Percentiles rank a stretch among this genome's conserved stretches.
phyloP scores from a whole-genome alignment of 345 rosid species.

The Arabidopsis thaliana region DNA sequence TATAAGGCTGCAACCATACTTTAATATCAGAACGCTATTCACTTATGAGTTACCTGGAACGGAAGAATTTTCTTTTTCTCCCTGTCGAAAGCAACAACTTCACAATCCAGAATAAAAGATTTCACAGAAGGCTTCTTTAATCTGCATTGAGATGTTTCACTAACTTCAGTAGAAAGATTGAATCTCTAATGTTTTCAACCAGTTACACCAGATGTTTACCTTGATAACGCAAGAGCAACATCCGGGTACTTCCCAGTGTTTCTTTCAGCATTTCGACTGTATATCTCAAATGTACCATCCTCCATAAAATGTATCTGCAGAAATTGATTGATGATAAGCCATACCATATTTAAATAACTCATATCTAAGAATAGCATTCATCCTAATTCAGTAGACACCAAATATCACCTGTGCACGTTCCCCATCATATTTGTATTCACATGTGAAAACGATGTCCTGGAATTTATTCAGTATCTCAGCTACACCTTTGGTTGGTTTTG shows the following conservation, averaged over 20 bases:
- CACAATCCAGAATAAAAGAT: slow-evolving; percentile 92
- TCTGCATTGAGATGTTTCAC: slow-evolving; percentile 52
- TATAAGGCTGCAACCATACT: slow-evolving; percentile 21
- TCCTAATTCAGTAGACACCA: slow-evolving; percentile 9
- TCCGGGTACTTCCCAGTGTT: slow-evolving; percentile 94
- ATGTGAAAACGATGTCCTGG: slow-evolving; percentile 75
- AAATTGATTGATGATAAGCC: slow-evolving; percentile 21
- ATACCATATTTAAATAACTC: slow-evolving; percentile 6
- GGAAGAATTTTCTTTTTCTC: slow-evolving; percentile 80
- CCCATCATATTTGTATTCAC: slow-evolving; percentile 97
- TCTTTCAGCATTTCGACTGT: slow-evolving; percentile 92
- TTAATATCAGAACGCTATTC: slow-evolving; percentile 27
- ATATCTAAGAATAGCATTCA: slow-evolving; percentile 11
- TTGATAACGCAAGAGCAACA: slow-evolving; percentile 72
- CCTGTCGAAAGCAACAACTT: slow-evolving; percentile 87
- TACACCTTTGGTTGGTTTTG: slow-evolving; percentile 88
- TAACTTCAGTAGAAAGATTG: slow-evolving; percentile 33
- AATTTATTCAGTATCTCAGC: slow-evolving; percentile 83
- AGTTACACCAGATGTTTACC: slow-evolving; percentile 51
- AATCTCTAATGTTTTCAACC: slow-evolving; percentile 21
- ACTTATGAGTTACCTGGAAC: slow-evolving; percentile 72
- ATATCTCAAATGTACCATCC: slow-evolving; percentile 87
- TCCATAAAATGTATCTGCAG: slow-evolving; percentile 87
- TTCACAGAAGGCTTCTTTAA: slow-evolving; percentile 70
- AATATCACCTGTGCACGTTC: slow-evolving; percentile 92